Base-by-base conservation (phyloP, 1,284 basidiomycete species). In the Malassezia japonica region DNA sequence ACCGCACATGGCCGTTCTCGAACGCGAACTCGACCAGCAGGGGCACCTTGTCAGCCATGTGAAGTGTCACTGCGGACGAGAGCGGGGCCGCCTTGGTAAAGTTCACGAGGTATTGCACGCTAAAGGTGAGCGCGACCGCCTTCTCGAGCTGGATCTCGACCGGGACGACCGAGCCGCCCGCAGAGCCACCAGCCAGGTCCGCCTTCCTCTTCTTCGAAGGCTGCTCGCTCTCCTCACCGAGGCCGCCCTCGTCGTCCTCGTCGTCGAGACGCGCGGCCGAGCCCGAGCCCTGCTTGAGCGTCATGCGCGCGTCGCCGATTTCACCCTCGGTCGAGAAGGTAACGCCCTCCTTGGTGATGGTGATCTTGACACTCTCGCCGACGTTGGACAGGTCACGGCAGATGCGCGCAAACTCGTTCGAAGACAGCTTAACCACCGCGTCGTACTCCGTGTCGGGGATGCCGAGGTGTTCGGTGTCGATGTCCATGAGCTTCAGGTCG, bases 401-500 rank as follows among this genome's bases (percentile, higher is more conserved):
- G 72, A 98, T 96, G 47, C 91, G 83, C 27, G 83, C 77, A 72
- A 96, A 95, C 75, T 98, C 94, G 43, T 78, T 60, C 0, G 89
- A 83, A 7, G 86, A 82, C 82, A 99, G 84, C 27, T 83, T 85
- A 49, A 98, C 83, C 46, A 86, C 84, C 16, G 89, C 88, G 68
- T 98, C 92, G 75, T 98, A 99, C 57, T 91, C 85, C 2, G 94
- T 99, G 64, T 96, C 90, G n/a, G 94, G 94, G 65, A 98, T 96
- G 45, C 87, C 86, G 48, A 98, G 84, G 51, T 84, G 85, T 76
- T 98, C 94, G 29, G 75, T 59, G 48, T 99, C 92, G 67, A 99
- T 99, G 70, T 98, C 94, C 91, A 99, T 96, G 48, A 98, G 82
- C 76, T 96, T 98, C 84, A 99, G 88, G 68, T 95, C 91, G 76